Conservation (phyloP, 257 asterid genomes). For the Schizonepeta tenuifolia region DNA sequence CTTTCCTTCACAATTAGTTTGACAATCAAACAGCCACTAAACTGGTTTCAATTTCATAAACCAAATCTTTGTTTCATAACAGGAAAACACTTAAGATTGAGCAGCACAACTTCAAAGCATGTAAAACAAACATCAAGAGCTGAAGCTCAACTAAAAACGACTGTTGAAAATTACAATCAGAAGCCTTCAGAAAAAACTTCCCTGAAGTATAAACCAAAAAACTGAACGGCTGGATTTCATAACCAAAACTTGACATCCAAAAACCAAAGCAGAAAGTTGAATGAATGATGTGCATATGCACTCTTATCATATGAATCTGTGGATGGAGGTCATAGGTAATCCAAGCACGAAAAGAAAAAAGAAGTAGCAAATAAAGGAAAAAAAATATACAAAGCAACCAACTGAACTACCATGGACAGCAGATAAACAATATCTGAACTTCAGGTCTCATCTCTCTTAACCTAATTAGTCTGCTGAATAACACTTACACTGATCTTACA, state of each 20-base stretch:
- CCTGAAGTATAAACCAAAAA: neutral
- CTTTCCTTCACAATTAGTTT: slow-evolving; percentile 15
- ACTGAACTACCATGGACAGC: slow-evolving; percentile 7
- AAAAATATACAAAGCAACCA: neutral
- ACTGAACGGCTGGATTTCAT: slow-evolving; percentile 5
- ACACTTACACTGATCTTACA: neutral
- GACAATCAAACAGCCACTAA: slow-evolving; percentile 6
- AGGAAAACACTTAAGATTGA: neutral
- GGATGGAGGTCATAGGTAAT: neutral
- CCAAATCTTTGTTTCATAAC: neutral
- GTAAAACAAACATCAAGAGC: neutral
- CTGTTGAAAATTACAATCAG: neutral
- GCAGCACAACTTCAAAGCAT: slow-evolving; percentile 16
- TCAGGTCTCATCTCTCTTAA: neutral
- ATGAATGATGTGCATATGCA: slow-evolving; percentile 5
- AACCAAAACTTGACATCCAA: slow-evolving; percentile 12
- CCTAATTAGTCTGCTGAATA: slow-evolving; percentile 5
- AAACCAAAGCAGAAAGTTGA: slow-evolving; percentile 12
- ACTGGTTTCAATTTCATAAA: slow-evolving; percentile 1
- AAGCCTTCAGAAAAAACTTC: neutral
- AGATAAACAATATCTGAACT: slow-evolving; percentile 1
- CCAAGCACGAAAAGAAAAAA: neutral
- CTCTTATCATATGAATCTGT: neutral
- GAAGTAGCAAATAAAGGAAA: slow-evolving; percentile 3
- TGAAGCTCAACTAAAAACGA: slow-evolving; percentile 6